Evolutionary conservation across 179 eudicot species (phyloP), one percentile per base, ranked within the genome.

Genomic region (Silene vulgaris): DNA sequence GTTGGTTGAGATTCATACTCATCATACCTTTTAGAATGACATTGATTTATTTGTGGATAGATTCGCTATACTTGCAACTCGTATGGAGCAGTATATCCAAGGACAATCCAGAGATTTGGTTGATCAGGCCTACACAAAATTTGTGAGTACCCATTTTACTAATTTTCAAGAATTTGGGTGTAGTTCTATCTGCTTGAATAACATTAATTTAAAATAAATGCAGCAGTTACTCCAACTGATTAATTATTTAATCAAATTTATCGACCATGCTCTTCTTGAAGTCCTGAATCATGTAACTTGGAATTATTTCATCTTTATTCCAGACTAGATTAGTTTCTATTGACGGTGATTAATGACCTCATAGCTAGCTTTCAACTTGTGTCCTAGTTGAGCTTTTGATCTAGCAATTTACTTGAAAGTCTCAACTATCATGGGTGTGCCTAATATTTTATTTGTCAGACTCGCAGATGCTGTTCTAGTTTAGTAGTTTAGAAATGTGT

Each of bases 31-130:
- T 28, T 48, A 16, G 50, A 40, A 30, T 65, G 2, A 11, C 32
- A 40, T 16, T 50, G 29, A 21, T 50, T 17, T 77, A 14, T 64
- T 75, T 70, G 64, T 81, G 65, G 73, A 52, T 78, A 94, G 99
- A 78, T 95, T 95, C 75, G 90, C 91, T 19, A 82, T 84, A 66
- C 96, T 95, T 88, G 99, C 97, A 11, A 95, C 99, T 71, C 95
- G 96, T 69, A 92, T 95, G 99, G 99, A 95, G 89, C 99, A 92
- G 80, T 95, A 95, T 84, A 90, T 95, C 80, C 96, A 93, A 78
- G 99, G 99, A 78, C 92, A 90, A 69, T 92, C 97, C 61, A 90
- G 99, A 87, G 97, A 95, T 86, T 86, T 95, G 86, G 99, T 95
- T 80, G 99, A 95, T 79, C 93, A 88, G 85, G 99, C 97, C 69